These are phyloP conservation scores for Fusarium pilosicola DNA, from an alignment of 2,329 filamentous ascomycete species.

Conservation along the genomic window DNA sequence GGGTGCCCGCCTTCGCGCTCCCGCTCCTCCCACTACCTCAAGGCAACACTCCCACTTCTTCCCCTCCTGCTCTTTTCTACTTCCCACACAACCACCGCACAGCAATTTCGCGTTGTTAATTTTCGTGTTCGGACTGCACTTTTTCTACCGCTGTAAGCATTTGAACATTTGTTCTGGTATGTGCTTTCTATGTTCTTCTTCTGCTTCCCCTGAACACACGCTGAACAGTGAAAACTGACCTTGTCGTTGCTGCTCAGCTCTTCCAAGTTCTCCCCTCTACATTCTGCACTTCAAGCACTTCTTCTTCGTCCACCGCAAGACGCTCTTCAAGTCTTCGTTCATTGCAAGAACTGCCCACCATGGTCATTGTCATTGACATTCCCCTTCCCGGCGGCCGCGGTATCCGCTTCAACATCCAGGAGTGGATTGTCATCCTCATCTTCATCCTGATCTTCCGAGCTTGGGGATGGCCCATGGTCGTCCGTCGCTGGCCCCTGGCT, in stretches of 20 bases:
- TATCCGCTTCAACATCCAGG: background rate
- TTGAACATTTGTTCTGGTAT: slow-evolving; percentile 10
- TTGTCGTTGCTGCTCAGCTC: background rate
- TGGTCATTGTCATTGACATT: background rate
- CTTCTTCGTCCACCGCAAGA: background rate
- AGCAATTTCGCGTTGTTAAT: background rate
- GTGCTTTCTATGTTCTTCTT: background rate
- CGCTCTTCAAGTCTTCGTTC: background rate
- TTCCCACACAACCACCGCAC: background rate
- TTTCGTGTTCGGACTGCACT: background rate
- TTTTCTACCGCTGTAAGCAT: background rate
- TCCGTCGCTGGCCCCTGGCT: background rate
- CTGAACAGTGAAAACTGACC: background rate
- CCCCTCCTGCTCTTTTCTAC: background rate
- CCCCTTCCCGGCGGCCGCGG: background rate
- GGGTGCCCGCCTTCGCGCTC: background rate
- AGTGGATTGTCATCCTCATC: background rate
- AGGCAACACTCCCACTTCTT: background rate
- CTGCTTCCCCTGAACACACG: slow-evolving; percentile 1
- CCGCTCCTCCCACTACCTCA: background rate
- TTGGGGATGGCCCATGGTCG: background rate
- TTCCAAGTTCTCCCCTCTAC: background rate
- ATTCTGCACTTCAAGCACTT: background rate
- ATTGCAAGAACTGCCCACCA: background rate
- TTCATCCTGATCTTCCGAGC: background rate